These are phyloP conservation scores for Sporisorium scitamineum DNA, from an alignment of 1,284 basidiomycete species.

Conservation along the genomic window DNA sequence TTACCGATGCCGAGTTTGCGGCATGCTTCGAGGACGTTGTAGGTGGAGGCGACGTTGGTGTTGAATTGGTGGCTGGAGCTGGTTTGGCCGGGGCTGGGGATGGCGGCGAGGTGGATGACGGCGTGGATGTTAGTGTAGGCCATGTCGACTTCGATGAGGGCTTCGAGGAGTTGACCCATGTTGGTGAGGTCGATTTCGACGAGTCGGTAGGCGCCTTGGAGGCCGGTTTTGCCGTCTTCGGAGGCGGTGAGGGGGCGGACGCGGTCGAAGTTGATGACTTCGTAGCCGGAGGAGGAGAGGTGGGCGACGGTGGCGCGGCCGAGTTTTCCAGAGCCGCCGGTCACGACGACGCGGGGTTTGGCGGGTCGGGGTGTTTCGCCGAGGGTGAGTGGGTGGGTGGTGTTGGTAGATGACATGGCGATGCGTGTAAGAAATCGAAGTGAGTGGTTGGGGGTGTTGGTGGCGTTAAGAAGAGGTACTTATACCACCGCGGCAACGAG, in stretches of 20 bases:
- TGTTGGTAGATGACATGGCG: not conserved
- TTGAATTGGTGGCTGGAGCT: slow-evolving; percentile 68
- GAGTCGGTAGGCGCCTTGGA: slow-evolving; percentile 50
- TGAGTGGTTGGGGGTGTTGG: not conserved
- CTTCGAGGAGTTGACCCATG: slow-evolving; percentile 68
- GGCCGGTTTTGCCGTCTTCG: slow-evolving; percentile 62
- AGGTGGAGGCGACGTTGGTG: slow-evolving; percentile 68
- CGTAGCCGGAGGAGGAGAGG: slow-evolving; percentile 54
- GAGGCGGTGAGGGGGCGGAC: slow-evolving; percentile 62
- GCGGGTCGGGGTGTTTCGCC: slow-evolving; percentile 17
- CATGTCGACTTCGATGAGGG: slow-evolving; percentile 65
- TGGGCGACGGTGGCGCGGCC: slow-evolving; percentile 68
- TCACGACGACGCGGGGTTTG: slow-evolving; percentile 65
- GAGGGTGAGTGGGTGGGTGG: slow-evolving; percentile 11
- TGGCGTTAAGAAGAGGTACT: not conserved
- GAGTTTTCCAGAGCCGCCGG: slow-evolving; percentile 69
- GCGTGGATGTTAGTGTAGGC: slow-evolving; percentile 69
- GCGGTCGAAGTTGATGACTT: slow-evolving; percentile 53
- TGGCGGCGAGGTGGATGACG: slow-evolving; percentile 70
- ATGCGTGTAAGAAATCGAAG: too few species aligned
- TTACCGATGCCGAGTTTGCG: slow-evolving; percentile 69
- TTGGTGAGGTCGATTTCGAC: slow-evolving; percentile 67
- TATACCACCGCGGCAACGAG: too few species aligned
- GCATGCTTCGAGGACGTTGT: slow-evolving; percentile 70
- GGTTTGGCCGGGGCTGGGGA: slow-evolving; percentile 68